Evolutionary conservation across 257 asterid species (phyloP), one percentile per base, ranked within the genome.

Genomic region (Forsythia suspensa): DNA sequence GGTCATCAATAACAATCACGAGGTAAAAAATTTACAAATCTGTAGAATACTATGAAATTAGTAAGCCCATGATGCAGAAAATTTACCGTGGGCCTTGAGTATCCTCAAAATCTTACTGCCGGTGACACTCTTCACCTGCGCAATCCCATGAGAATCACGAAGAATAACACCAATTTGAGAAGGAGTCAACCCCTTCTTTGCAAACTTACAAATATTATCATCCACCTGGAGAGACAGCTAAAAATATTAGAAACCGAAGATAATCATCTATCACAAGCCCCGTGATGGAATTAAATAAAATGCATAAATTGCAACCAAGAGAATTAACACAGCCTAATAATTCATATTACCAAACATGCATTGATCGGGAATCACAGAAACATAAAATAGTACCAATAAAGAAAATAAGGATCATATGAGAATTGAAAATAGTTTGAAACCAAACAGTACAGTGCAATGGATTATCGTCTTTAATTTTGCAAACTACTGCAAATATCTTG

Each of bases 121-220:
- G 68, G 93, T 89, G 65, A 89, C 91, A 61, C 92, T 89, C 77
- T 88, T 90, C 81, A 90, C 94, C 76, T 90, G 92, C n/a, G 94
- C 90, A 80, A 90, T 90, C 3, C 95, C 95, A 72, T 88, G 91
- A 34, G 92, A 88, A 83, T 90, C 95, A 88, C 92, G 92, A 85
- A 90, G 95, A 77, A 90, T 88, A 16, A 88, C 95, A 75, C 92
- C 95, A 78, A 90, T 90, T 59, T 90, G 92, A 38, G 95, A 90
- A 3, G 93, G 95, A 37, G 95, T 88, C 84, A 90, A 55, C 3
- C 95, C 92, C 80, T 90, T 90, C 41, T 90, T 90, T 1, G 95
- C 93, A 66, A 90, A 90, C 88, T 90, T 90, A 55, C 92, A 90
- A 52, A 90, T 90, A 79, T 76, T 90, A 0, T 90, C 92, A 16